Percentiles rank a stretch among this genome's conserved stretches.
phyloP scores from a whole-genome alignment of 305 asterid genomes.

The Solanum aculeatissimum region DNA sequence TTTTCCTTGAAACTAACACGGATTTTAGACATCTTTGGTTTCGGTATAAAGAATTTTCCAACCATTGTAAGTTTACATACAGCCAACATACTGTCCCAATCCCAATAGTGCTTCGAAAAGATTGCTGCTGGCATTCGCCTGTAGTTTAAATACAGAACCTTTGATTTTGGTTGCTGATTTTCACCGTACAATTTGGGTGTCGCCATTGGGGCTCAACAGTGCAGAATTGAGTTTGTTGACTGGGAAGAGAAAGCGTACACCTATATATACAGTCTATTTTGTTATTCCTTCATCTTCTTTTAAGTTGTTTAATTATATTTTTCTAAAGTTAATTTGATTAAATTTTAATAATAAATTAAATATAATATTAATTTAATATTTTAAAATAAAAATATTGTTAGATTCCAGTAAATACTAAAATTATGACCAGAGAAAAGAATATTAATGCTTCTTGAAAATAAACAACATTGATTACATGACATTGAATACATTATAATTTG shows the following conservation, averaged over 20 bases:
- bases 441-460: no score
- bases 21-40: not conserved
- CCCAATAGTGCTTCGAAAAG: not conserved
- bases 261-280: no score
- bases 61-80: not conserved
- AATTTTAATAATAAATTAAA: no score
- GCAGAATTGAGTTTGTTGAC: not conserved
- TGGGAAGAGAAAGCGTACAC: not conserved
- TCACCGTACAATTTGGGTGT: not conserved
- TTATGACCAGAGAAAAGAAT: no score
- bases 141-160: not conserved
- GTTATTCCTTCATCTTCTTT: no score
- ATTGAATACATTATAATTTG: no score
- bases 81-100: not conserved
- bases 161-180: not conserved
- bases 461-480: no score
- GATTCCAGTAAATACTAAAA: no score
- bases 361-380: no score
- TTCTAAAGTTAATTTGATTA: no score
- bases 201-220: not conserved
- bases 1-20: not conserved
- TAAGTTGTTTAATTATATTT: no score
- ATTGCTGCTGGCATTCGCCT: not conserved
- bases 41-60: not conserved
- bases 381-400: no score